Percentiles rank a stretch among this genome's conserved stretches.
phyloP scores from a whole-genome alignment of 106 monocot genomes.

The Cymbidium sinense region DNA sequence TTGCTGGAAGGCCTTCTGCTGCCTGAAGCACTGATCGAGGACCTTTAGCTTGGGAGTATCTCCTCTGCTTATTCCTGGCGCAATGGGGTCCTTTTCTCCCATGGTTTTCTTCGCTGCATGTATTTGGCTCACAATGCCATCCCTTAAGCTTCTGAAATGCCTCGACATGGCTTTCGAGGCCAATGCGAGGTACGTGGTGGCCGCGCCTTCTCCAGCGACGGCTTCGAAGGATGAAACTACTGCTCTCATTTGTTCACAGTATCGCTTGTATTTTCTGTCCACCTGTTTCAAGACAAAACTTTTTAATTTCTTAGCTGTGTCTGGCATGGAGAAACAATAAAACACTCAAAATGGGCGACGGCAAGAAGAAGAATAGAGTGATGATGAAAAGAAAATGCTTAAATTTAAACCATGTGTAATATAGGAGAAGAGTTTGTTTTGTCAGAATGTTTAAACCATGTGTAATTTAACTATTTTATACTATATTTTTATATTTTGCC shows the following conservation, averaged over 20 bases:
- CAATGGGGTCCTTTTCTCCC: conserved; percentile 59
- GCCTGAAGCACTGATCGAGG: conserved; percentile 73
- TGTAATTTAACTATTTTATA: too few relatives aligned
- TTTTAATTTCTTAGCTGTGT: too few relatives aligned
- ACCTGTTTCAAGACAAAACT: conserved; percentile 26
- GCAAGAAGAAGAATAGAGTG: too few relatives aligned
- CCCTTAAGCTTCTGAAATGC: conserved; percentile 74
- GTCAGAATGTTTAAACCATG: too few relatives aligned
- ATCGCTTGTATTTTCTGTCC: conserved; percentile 61
- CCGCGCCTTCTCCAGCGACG: conserved; percentile 62
- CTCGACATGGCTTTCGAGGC: conserved; percentile 84
- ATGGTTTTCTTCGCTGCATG: conserved; percentile 46
- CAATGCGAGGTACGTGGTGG: conserved; percentile 46
- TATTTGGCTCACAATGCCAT: conserved; percentile 63
- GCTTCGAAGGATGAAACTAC: conserved; percentile 60
- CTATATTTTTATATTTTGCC: too few relatives aligned
- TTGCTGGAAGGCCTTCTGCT: conserved; percentile 57
- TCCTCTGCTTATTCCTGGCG: conserved; percentile 42
- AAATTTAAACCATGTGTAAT: too few relatives aligned
- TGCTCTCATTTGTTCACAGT: conserved; percentile 69
- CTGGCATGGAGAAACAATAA: too few relatives aligned
- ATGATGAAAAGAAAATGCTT: too few relatives aligned
- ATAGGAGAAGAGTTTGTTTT: too few relatives aligned
- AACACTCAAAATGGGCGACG: too few relatives aligned
- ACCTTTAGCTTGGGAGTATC: conserved; percentile 82